Conservation (phyloP, 176 grass and related monocot species). For the Cymbopogon citratus region DNA sequence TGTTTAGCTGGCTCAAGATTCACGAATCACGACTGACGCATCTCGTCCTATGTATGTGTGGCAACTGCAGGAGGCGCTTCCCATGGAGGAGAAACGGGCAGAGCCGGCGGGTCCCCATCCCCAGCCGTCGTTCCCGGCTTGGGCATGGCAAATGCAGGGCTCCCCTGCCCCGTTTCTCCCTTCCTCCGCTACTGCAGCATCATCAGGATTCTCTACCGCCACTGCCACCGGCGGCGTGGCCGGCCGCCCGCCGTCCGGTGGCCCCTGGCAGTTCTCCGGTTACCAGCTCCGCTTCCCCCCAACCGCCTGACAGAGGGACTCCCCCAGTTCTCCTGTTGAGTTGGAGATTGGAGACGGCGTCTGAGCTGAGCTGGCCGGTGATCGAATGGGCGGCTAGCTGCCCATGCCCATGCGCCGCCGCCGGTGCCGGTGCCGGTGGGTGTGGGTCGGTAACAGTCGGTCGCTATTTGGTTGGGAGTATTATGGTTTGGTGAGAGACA, state of each 20-base stretch:
- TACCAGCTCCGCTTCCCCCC: conserved; percentile 17
- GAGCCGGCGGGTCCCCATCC: conserved; percentile 27
- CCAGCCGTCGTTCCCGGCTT: conserved; percentile 10
- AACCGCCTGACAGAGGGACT: neutral
- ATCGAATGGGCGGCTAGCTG: neutral
- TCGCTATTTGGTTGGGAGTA: neutral
- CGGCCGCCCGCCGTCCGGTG: neutral
- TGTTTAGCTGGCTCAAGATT: neutral
- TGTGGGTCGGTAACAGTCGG: neutral
- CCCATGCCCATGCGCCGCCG: neutral
- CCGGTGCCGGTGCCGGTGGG: neutral
- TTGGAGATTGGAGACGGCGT: neutral
- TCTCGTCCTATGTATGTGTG: neutral
- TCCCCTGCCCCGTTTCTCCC: conserved; percentile 34
- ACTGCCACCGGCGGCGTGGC: neutral
- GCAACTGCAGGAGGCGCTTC: conserved; percentile 47
- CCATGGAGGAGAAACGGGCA: conserved; percentile 32
- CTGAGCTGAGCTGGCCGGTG: neutral
- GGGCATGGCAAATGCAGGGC: conserved; percentile 65
- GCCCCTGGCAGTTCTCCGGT: neutral
- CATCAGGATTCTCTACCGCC: conserved; percentile 89
- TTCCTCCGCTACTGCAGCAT: conserved; percentile 74
- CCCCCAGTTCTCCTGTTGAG: neutral
- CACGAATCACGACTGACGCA: neutral
- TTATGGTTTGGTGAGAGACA: neutral